These are phyloP conservation scores for Mycena citricolor DNA, from an alignment of 1,284 basidiomycete species.

Conservation along the genomic window DNA sequence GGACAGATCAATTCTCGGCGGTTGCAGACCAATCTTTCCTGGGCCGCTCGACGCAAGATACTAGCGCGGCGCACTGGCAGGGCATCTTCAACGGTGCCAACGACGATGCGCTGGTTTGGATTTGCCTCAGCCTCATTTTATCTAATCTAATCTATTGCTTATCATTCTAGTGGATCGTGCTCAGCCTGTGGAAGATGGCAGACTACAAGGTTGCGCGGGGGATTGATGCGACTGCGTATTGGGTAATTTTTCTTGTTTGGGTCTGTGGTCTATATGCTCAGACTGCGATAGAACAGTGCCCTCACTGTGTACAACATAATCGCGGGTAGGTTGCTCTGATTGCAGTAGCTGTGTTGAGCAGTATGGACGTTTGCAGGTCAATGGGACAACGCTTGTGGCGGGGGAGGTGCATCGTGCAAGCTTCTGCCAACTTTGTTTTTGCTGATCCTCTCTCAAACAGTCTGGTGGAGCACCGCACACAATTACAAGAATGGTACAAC, in stretches of 20 bases:
- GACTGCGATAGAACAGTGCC: slow-evolving; percentile 37
- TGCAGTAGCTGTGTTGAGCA: neutral
- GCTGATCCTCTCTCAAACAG: slow-evolving; percentile 27
- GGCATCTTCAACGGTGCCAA: slow-evolving; percentile 10
- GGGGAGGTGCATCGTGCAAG: slow-evolving; percentile 36
- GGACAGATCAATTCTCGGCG: slow-evolving; percentile 9
- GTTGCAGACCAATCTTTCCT: slow-evolving; percentile 16
- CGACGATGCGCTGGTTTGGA: too few relatives aligned
- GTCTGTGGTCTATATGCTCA: slow-evolving; percentile 1
- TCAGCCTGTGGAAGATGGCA: slow-evolving; percentile 52
- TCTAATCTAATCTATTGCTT: neutral
- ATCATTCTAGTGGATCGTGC: slow-evolving; percentile 46
- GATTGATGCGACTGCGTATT: slow-evolving; percentile 34
- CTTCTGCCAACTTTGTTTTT: slow-evolving; percentile 2
- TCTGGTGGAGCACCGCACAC: slow-evolving; percentile 56
- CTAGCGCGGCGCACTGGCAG: slow-evolving; percentile 12
- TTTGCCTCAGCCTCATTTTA: neutral
- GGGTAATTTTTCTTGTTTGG: slow-evolving; percentile 31
- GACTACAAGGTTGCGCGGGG: slow-evolving; percentile 47
- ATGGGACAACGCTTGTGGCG: slow-evolving; percentile 46
- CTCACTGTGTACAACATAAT: slow-evolving; percentile 49
- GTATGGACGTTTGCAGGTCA: slow-evolving; percentile 24
- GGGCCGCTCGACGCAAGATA: slow-evolving; percentile 9
- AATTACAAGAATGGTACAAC: slow-evolving; percentile 47
- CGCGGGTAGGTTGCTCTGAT: slow-evolving; percentile 24